These are phyloP conservation scores for Bacidia rubella DNA, from an alignment of 495 filamentous ascomycete species.

Conservation along the genomic window DNA sequence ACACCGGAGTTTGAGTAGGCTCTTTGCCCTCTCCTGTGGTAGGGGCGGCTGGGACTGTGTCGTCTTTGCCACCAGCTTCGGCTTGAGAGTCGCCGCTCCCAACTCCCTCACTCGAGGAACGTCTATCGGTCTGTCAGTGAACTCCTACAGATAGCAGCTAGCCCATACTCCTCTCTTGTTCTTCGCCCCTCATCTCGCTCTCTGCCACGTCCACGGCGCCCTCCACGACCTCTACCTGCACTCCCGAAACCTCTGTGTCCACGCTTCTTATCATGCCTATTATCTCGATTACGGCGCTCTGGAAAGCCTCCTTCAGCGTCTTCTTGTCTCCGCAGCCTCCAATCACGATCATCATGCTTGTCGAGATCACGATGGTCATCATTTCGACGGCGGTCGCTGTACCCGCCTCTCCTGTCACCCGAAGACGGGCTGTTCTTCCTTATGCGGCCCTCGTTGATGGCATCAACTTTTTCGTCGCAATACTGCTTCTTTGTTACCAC, in stretches of 20 bases:
- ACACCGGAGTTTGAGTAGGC: not conserved
- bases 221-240: constrained; percentile 26
- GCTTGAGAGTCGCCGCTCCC: not conserved
- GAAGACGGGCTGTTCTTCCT: constrained; percentile 33
- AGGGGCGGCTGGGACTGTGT: not conserved
- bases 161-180: constrained; percentile 23
- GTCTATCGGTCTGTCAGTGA: not conserved
- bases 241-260: constrained; percentile 23
- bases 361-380: constrained; percentile 7
- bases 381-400: constrained; percentile 14
- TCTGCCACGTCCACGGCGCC: constrained; percentile 22
- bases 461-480: constrained; percentile 57
- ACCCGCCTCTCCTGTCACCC: constrained; percentile 16
- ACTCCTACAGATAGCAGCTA: not conserved
- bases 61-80: not conserved
- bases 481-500: constrained; percentile 86
- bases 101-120: not conserved
- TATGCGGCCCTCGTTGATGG: constrained; percentile 62
- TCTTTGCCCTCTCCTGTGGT: not conserved
- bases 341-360: constrained; percentile 42
- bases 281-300: constrained; percentile 20
- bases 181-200: constrained; percentile 20
- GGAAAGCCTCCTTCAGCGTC: constrained; percentile 52
- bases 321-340: constrained; percentile 52
- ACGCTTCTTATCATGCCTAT: constrained; percentile 13